phyloP scores from a whole-genome alignment of 148 eudicot species.

The Persicaria tinctoria region DNA sequence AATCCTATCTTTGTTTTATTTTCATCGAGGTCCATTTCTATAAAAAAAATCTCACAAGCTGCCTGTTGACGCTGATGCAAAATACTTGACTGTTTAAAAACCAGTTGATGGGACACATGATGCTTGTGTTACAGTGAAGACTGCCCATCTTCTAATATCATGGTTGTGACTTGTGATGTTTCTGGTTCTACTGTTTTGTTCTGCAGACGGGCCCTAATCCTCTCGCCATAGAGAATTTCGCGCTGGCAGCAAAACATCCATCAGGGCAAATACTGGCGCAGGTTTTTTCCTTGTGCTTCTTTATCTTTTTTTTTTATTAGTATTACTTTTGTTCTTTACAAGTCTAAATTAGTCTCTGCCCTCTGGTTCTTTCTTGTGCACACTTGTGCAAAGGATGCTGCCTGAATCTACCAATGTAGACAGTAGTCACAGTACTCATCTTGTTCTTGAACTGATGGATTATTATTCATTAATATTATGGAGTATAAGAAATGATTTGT shows the following conservation, averaged over 20 bases:
- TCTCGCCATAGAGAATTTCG: constrained; percentile 83
- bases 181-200: constrained; percentile 14
- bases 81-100: not conserved
- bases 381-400: not conserved
- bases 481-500: constrained; percentile 12
- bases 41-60: too few relatives aligned
- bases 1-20: constrained; percentile 1
- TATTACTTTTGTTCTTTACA: not conserved
- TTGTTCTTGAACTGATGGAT: not conserved
- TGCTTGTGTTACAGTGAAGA: not conserved
- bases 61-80: not conserved
- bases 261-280: constrained; percentile 69
- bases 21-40: not conserved
- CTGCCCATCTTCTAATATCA: not conserved
- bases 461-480: not conserved
- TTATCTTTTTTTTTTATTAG: not conserved
- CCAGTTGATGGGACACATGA: not conserved
- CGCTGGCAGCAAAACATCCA: constrained; percentile 81
- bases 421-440: not conserved
- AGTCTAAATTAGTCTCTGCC: not conserved
- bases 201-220: constrained; percentile 87
- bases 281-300: constrained; percentile 29
- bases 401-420: not conserved
- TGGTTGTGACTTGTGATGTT: not conserved
- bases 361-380: not conserved